A percentile compares a stretch with the other conserved stretches of the same genome.
These are phyloP conservation scores for Fusarium camptoceras DNA, from an alignment of 2,329 filamentous ascomycete genomes.

Conservation along the genomic window DNA sequence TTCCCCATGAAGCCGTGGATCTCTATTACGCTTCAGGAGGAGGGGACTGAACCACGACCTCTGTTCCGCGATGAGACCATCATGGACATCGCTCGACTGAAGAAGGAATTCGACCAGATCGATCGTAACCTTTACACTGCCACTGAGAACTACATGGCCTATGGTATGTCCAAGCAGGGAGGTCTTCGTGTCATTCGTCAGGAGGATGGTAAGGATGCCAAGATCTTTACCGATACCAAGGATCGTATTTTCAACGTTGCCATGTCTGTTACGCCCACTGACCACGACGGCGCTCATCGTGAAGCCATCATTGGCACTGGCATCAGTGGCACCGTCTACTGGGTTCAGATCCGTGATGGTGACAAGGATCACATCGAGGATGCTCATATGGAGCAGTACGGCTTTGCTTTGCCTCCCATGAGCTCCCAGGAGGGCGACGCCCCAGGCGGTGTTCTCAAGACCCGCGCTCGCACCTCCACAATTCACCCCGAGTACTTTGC, in stretches of 20 bases:
- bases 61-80: slow-evolving; percentile 82
- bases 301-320: slow-evolving; percentile 93
- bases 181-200: slow-evolving; percentile 94
- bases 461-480: slow-evolving; percentile 88
- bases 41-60: slow-evolving; percentile 66
- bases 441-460: slow-evolving; percentile 93
- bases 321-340: slow-evolving; percentile 96
- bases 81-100: slow-evolving; percentile 92
- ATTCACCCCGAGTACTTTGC: slow-evolving; percentile 94
- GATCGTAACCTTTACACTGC: slow-evolving; percentile 93
- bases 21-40: slow-evolving; percentile 79
- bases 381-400: slow-evolving; percentile 82
- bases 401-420: slow-evolving; percentile 89
- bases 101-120: slow-evolving; percentile 98
- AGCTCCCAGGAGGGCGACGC: slow-evolving; percentile 88
- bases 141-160: slow-evolving; percentile 90
- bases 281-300: slow-evolving; percentile 67
- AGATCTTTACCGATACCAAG: slow-evolving; percentile 89
- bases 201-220: slow-evolving; percentile 90
- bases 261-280: slow-evolving; percentile 75
- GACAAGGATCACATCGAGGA: slow-evolving; percentile 84
- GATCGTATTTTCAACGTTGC: slow-evolving; percentile 96
- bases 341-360: slow-evolving; percentile 82
- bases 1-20: slow-evolving; percentile 98
- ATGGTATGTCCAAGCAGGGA: slow-evolving; percentile 92